These are phyloP conservation scores for Cladobotryum mycophilum DNA, from an alignment of 2,329 filamentous ascomycete species.

Conservation along the genomic window DNA sequence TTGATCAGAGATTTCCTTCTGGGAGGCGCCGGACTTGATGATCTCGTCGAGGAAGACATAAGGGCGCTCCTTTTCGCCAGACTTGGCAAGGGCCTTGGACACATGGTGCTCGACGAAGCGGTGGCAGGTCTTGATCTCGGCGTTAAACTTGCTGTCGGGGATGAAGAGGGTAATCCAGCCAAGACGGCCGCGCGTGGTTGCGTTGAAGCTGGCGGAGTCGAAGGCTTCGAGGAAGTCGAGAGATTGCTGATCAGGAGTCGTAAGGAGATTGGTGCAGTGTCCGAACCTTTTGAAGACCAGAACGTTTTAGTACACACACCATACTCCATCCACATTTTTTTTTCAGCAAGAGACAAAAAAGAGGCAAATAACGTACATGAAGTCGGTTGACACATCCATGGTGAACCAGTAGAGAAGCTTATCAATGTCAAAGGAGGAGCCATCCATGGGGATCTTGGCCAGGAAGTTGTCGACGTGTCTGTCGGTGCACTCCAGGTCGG, in stretches of 20 bases:
- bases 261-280: constrained; percentile 35
- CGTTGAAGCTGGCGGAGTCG: constrained; percentile 37
- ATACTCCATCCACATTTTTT: no score
- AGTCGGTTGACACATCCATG: constrained; percentile 62
- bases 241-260: constrained; percentile 29
- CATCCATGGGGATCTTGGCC: constrained; percentile 50
- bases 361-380: constrained; percentile 37
- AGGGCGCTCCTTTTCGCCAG: constrained; percentile 28
- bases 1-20: constrained; percentile 43
- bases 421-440: constrained; percentile 54
- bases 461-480: constrained; percentile 58
- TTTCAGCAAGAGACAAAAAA: no score
- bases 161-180: constrained; percentile 33
- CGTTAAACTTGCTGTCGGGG: constrained; percentile 31
- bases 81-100: constrained; percentile 31
- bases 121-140: constrained; percentile 35
- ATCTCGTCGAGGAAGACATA: constrained; percentile 56
- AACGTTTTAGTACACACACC: background rate
- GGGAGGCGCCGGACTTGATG: constrained; percentile 37
- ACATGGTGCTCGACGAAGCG: constrained; percentile 45
- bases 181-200: constrained; percentile 33
- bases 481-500: constrained; percentile 66
- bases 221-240: constrained; percentile 42
- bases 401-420: constrained; percentile 59
- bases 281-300: constrained; percentile 28